phyloP scores from a whole-genome alignment of 306 rosid species.

The Potentilla sterilis region DNA sequence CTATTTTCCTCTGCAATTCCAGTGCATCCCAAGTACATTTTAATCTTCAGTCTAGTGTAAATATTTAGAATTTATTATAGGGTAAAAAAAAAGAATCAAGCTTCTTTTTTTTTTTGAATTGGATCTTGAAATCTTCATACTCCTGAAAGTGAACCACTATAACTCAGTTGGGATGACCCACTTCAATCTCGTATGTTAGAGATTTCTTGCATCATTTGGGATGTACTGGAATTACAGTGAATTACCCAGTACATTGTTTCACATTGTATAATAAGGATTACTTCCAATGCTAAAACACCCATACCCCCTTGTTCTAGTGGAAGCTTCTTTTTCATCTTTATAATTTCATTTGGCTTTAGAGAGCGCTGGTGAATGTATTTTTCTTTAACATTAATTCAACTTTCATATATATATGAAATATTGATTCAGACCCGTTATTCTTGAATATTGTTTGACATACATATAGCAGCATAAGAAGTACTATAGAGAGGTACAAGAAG shows the following conservation, averaged over 20 bases:
- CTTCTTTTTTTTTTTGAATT: too few relatives aligned
- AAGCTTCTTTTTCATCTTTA: neutral
- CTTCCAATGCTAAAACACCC: neutral
- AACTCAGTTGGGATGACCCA: neutral
- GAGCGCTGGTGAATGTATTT: neutral
- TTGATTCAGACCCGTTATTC: neutral
- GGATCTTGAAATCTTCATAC: too few relatives aligned
- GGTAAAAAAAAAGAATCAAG: neutral
- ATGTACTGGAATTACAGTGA: neutral
- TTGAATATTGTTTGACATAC: neutral
- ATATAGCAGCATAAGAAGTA: constrained; percentile 62
- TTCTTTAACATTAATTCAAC: neutral
- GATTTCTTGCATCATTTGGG: neutral
- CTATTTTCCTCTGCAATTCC: constrained; percentile 3
- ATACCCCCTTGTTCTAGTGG: neutral
- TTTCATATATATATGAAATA: neutral
- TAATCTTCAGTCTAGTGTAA: neutral
- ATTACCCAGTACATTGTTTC: neutral
- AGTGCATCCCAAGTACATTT: neutral
- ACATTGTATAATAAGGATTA: neutral
- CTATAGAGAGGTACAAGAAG: constrained; percentile 88
- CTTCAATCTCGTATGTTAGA: neutral
- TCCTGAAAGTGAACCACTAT: neutral
- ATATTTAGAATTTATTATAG: neutral
- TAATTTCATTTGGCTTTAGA: neutral